A percentile compares a stretch with the other conserved stretches of the same genome.
phyloP scores from a whole-genome alignment of 352 stramenopile species.

The Phytophthora pinifolia region DNA sequence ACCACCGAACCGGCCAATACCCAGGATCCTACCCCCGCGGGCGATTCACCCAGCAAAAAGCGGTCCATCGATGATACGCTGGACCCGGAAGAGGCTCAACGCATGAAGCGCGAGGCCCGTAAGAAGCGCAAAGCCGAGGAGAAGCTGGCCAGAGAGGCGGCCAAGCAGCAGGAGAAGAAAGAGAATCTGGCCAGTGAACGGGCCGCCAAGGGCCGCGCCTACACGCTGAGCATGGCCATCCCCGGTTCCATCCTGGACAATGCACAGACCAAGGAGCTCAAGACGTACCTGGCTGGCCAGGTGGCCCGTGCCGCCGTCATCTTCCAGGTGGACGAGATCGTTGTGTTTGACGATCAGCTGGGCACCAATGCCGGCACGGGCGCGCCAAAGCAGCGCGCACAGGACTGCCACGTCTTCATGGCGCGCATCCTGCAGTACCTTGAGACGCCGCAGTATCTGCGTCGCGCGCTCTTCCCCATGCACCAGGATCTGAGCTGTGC shows the following conservation, averaged over 20 bases:
- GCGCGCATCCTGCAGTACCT: conserved; percentile 96
- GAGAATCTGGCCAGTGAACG: conserved; percentile 36
- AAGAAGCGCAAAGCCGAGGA: conserved; percentile 74
- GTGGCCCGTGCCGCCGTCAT: conserved; percentile 96
- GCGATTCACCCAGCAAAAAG: neutral
- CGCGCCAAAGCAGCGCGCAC: conserved; percentile 50
- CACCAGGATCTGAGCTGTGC: conserved; percentile 97
- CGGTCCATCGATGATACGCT: neutral
- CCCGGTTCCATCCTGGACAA: conserved; percentile 97
- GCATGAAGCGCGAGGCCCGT: conserved; percentile 62
- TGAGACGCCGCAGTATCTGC: conserved; percentile 98
- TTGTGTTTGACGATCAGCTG: conserved; percentile 98
- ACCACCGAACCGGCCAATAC: neutral
- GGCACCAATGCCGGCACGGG: conserved; percentile 49
- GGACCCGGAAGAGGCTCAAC: conserved; percentile 27
- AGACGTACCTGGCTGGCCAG: conserved; percentile 95
- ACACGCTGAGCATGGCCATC: conserved; percentile 96
- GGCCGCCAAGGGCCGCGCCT: conserved; percentile 63
- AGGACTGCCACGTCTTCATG: conserved; percentile 86
- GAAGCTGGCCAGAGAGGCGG: conserved; percentile 37
- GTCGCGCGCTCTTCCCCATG: conserved; percentile 96
- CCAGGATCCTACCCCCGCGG: conserved; percentile 7
- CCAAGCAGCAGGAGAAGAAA: conserved; percentile 40
- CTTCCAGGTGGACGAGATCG: conserved; percentile 98
- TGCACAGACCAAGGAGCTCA: conserved; percentile 96